These are phyloP conservation scores for Lablab purpureus DNA, from an alignment of 306 rosid species.

Conservation along the genomic window DNA sequence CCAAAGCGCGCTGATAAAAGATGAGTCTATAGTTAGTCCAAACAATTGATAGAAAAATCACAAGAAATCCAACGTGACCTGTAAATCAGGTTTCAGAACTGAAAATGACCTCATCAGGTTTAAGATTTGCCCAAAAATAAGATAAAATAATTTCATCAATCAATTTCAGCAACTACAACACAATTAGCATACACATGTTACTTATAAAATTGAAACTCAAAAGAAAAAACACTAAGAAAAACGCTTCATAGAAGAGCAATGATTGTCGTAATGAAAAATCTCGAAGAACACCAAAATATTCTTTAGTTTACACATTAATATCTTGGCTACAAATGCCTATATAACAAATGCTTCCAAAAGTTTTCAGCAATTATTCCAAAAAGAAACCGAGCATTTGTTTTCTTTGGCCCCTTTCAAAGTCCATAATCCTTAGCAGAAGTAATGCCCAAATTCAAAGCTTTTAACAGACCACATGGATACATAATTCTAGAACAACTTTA, in stretches of 20 bases:
- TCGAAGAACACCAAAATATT: not conserved
- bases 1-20: conserved; percentile 85
- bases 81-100: conserved; percentile 25
- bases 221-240: not conserved
- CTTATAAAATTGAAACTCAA: not conserved
- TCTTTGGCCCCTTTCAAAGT: not conserved
- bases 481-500: not conserved
- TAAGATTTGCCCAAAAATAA: not conserved
- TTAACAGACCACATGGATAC: not conserved
- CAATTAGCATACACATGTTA: not conserved
- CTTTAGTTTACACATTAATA: not conserved
- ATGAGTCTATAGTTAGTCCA: conserved; percentile 32
- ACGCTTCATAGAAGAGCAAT: not conserved
- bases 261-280: not conserved
- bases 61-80: conserved; percentile 13
- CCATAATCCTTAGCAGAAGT: not conserved
- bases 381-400: not conserved
- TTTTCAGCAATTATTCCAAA: not conserved
- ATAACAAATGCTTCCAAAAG: not conserved
- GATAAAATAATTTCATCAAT: not conserved
- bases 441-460: not conserved
- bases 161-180: not conserved
- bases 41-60: not conserved
- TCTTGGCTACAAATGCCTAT: conserved; percentile 10
- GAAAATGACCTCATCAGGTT: conserved; percentile 1